Evolutionary conservation across 441 rosid genomes (phyloP).

Genomic region (Croton laevigatus): DNA sequence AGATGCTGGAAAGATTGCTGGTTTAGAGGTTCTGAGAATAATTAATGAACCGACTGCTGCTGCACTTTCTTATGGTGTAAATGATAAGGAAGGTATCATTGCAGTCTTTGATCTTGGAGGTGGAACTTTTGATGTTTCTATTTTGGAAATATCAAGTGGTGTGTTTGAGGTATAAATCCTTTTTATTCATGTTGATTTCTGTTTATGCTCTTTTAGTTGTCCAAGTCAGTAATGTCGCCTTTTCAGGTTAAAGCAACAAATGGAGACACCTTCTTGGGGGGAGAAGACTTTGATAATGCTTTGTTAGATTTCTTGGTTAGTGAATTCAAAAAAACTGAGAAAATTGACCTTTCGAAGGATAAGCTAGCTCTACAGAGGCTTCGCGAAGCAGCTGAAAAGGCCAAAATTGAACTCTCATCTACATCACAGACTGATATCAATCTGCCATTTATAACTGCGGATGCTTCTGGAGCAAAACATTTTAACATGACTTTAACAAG

Average conservation of each 20-base stretch:
- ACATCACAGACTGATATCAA: constrained; percentile 92
- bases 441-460: constrained; percentile 93
- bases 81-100: constrained; percentile 83
- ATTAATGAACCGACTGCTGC: constrained; percentile 98
- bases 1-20: constrained; percentile 89
- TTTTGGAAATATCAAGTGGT: constrained; percentile 86
- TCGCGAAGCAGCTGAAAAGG: constrained; percentile 97
- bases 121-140: constrained; percentile 86
- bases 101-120: constrained; percentile 96
- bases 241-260: constrained; percentile 93
- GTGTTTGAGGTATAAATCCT: constrained; percentile 67
- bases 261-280: constrained; percentile 97
- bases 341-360: constrained; percentile 78
- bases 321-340: constrained; percentile 73
- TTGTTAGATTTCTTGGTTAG: constrained; percentile 73
- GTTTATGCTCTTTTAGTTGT: neutral
- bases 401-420: constrained; percentile 92
- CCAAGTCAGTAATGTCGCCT: neutral
- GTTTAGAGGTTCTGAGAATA: constrained; percentile 84
- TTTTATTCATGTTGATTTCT: neutral
- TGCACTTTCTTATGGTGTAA: constrained; percentile 91
- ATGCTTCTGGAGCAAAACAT: constrained; percentile 89
- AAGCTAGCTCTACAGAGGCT: constrained; percentile 93
- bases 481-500: constrained; percentile 77
- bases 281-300: constrained; percentile 93